Conservation (phyloP, 352 stramenopile species). For the Nothophytophthora sp. region DNA sequence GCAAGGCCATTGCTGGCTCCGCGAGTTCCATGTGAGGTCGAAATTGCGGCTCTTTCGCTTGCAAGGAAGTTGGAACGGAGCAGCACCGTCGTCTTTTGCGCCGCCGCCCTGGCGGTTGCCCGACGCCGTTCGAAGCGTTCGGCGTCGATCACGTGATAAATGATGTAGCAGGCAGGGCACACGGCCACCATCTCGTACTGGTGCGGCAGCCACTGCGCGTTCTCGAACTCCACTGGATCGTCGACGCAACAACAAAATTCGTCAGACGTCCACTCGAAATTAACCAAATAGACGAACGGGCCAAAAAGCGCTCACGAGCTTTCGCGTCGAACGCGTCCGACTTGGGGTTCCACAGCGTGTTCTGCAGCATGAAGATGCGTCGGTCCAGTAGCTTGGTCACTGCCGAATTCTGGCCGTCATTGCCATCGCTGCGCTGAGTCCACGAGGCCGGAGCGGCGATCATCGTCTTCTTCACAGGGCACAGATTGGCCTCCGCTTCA, state of each 20-base stretch:
- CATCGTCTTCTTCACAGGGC: constrained; percentile 6
- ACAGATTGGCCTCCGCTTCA: constrained; percentile 44
- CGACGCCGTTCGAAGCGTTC: constrained; percentile 41
- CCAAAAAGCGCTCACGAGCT: constrained; percentile 25
- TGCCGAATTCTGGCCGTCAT: neutral
- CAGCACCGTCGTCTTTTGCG: constrained; percentile 21
- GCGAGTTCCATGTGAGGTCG: constrained; percentile 1
- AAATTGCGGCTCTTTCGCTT: constrained; percentile 20
- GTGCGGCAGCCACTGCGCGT: constrained; percentile 41
- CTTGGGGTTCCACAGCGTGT: constrained; percentile 70
- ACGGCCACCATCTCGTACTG: constrained; percentile 55
- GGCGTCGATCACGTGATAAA: constrained; percentile 56
- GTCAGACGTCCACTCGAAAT: neutral
- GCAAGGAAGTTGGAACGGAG: constrained; percentile 35
- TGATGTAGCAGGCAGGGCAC: constrained; percentile 44
- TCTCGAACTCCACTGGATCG: constrained; percentile 44
- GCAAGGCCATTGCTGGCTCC: neutral
- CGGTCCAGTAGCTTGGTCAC: constrained; percentile 50
- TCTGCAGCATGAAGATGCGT: constrained; percentile 70
- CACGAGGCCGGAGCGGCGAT: constrained; percentile 9
- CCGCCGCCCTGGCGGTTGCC: constrained; percentile 32
- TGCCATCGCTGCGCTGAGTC: constrained; percentile 3
- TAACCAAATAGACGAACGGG: neutral
- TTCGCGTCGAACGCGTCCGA: constrained; percentile 61
- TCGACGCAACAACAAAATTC: neutral